phyloP scores from a whole-genome alignment of 2,329 filamentous ascomycete genomes.

The Boeremia lycopersici region DNA sequence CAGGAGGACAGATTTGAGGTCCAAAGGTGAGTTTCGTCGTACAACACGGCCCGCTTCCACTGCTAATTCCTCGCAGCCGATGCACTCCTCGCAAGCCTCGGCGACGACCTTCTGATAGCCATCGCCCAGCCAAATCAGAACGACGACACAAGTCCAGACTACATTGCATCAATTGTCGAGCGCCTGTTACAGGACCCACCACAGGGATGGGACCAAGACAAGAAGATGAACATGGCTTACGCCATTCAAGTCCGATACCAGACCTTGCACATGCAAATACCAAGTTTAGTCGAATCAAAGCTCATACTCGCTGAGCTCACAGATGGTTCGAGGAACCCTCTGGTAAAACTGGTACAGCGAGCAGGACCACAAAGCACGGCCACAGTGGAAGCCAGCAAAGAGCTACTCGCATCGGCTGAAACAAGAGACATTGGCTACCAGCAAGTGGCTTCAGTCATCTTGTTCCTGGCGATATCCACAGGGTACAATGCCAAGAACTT shows the following conservation, averaged over 20 bases:
- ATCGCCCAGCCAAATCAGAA: conserved; percentile 69
- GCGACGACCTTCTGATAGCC: conserved; percentile 76
- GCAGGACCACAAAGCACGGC: conserved; percentile 76
- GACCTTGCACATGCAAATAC: conserved; percentile 66
- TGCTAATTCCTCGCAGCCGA: conserved; percentile 66
- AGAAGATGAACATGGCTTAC: conserved; percentile 70
- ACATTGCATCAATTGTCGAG: conserved; percentile 81
- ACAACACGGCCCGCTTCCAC: not conserved
- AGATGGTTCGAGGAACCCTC: conserved; percentile 63
- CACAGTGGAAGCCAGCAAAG: conserved; percentile 72
- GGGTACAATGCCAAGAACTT: conserved; percentile 72
- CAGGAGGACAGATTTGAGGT: conserved; percentile 81
- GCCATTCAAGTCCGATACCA: conserved; percentile 69
- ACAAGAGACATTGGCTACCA: conserved; percentile 74
- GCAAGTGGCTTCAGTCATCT: conserved; percentile 80
- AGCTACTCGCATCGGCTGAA: conserved; percentile 62
- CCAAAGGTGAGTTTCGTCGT: conserved; percentile 71
- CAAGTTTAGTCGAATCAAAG: conserved; percentile 71
- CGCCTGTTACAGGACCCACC: conserved; percentile 86
- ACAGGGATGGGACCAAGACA: conserved; percentile 79
- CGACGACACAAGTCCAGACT: conserved; percentile 69
- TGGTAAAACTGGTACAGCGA: conserved; percentile 71
- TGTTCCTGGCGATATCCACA: conserved; percentile 69
- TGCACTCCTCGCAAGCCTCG: conserved; percentile 83
- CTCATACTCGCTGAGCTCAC: conserved; percentile 72